Percentiles rank a stretch among this genome's conserved stretches.
Conservation (phyloP, 805 yeast species). For the Sugiyamaella qingdaonensis region DNA sequence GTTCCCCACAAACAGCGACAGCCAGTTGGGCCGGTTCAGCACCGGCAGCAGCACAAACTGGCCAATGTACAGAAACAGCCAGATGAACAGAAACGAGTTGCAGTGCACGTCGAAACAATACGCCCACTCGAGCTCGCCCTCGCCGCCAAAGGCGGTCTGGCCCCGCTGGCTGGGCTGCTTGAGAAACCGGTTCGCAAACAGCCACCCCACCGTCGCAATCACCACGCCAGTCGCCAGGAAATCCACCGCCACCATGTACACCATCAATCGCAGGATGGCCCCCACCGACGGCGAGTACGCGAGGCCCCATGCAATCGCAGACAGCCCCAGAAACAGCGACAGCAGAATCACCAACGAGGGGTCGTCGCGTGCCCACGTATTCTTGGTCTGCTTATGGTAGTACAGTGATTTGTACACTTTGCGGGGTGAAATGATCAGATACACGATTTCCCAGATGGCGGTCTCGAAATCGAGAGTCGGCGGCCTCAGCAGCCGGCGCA, state of each 20-base stretch:
- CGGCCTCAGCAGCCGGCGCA: constrained; percentile 55
- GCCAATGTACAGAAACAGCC: constrained; percentile 69
- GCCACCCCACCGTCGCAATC: constrained; percentile 71
- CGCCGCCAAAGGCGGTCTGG: constrained; percentile 32
- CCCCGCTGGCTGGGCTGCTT: constrained; percentile 20
- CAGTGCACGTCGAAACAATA: constrained; percentile 93
- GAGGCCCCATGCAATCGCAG: constrained; percentile 89
- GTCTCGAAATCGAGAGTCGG: constrained; percentile 87
- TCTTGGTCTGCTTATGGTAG: constrained; percentile 74
- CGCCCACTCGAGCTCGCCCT: constrained; percentile 74
- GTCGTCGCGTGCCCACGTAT: constrained; percentile 86
- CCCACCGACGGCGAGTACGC: constrained; percentile 64
- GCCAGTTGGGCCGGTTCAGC: constrained; percentile 56
- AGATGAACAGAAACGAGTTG: constrained; percentile 76
- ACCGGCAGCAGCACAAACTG: constrained; percentile 76
- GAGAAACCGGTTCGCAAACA: constrained; percentile 61
- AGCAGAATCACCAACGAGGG: constrained; percentile 80
- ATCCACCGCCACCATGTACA: constrained; percentile 83
- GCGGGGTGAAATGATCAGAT: constrained; percentile 68
- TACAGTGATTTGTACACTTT: constrained; percentile 78
- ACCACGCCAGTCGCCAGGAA: constrained; percentile 66
- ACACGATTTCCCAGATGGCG: constrained; percentile 85
- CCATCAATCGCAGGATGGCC: constrained; percentile 60
- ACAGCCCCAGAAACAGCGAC: constrained; percentile 57
- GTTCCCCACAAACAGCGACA: constrained; percentile 73